phyloP scores from a whole-genome alignment of 176 grass and related monocot genomes.

The Oryza coarctata region DNA sequence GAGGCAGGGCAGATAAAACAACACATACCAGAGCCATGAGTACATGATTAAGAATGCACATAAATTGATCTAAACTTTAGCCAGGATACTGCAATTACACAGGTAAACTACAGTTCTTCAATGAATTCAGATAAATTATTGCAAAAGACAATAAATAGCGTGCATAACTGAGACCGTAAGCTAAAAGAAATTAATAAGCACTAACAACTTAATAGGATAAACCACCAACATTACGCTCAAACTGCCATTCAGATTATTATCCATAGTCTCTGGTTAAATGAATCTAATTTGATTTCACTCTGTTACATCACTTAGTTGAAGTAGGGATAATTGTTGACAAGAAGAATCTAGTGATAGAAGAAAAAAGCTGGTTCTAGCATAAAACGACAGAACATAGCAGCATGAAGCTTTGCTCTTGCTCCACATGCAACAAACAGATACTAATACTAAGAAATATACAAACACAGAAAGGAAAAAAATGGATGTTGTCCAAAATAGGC shows the following conservation, averaged over 20 bases:
- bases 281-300: background rate
- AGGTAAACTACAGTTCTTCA: background rate
- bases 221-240: background rate
- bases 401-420: constrained; percentile 15
- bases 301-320: background rate
- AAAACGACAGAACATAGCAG: background rate
- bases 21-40: background rate
- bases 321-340: background rate
- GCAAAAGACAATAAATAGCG: background rate
- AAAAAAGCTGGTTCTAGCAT: background rate
- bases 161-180: background rate
- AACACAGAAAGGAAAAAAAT: background rate
- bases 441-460: background rate
- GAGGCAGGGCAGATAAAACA: background rate
- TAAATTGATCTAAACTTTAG: background rate
- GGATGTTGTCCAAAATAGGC: constrained; percentile 7
- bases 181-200: background rate
- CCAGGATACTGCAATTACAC: background rate
- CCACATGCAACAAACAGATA: background rate
- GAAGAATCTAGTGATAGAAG: background rate
- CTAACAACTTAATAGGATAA: background rate
- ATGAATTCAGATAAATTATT: background rate
- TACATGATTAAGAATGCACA: background rate
- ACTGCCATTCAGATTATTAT: background rate
- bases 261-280: background rate